These are phyloP conservation scores for Glycine soja DNA, from an alignment of 306 rosid genomes.

Conservation along the genomic window DNA sequence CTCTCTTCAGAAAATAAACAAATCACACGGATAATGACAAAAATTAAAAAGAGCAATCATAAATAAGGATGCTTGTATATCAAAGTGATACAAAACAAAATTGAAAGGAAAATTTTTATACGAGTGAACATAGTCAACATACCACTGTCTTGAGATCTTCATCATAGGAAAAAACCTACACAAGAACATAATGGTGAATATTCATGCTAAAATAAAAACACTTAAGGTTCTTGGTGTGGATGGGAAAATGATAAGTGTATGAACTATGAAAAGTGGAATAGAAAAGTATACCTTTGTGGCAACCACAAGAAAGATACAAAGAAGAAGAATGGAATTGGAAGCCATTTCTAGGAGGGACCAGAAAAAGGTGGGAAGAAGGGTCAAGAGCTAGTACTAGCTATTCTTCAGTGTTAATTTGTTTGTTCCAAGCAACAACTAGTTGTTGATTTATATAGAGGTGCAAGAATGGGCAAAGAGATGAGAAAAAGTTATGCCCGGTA, in stretches of 20 bases:
- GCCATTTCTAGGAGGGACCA: conserved; percentile 50
- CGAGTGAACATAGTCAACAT: conserved; percentile 16
- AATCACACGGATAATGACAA: conserved; percentile 14
- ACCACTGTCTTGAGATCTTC: conserved; percentile 56
- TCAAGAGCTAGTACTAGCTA: neutral
- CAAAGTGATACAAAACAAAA: conserved; percentile 12
- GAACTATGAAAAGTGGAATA: neutral
- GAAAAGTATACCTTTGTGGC: conserved; percentile 44
- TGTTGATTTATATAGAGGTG: conserved; percentile 50
- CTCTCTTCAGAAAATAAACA: neutral
- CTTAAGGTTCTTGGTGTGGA: neutral
- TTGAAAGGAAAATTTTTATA: neutral
- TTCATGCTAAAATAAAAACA: conserved; percentile 32
- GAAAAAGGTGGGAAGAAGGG: conserved; percentile 30
- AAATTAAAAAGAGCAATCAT: neutral
- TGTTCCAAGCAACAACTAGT: neutral
- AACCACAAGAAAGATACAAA: conserved; percentile 51
- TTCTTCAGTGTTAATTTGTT: conserved; percentile 2
- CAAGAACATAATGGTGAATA: conserved; percentile 6
- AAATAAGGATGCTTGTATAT: neutral
- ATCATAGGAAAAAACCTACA: conserved; percentile 55
- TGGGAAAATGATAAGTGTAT: conserved; percentile 15
- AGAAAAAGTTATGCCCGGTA: conserved; percentile 13
- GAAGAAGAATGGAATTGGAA: conserved; percentile 57
- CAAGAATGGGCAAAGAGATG: conserved; percentile 19